Evolutionary conservation across 768 basidiomycete species (phyloP).

Genomic region (Tephrocybe sp.): DNA sequence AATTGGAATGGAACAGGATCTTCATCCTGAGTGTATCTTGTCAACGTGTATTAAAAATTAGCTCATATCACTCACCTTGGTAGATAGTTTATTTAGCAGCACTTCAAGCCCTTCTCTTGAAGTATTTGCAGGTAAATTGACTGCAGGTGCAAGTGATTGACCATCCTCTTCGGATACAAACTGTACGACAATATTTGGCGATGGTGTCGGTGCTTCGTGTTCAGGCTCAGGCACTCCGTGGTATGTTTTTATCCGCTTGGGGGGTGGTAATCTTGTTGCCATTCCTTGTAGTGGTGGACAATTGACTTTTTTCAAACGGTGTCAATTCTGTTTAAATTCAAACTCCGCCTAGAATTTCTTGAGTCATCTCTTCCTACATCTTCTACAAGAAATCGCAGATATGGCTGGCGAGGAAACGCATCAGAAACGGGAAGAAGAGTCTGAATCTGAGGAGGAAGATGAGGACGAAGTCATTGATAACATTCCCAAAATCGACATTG

Average conservation of each 20-base stretch:
- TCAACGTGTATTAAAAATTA: slow-evolving; percentile 12
- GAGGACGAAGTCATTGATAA: slow-evolving; percentile 55
- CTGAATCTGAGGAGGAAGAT: slow-evolving; percentile 69
- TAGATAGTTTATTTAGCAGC: slow-evolving; percentile 85
- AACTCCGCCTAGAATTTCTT: too few relatives aligned
- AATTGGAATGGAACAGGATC: slow-evolving; percentile 94
- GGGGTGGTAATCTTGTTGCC: slow-evolving; percentile 86
- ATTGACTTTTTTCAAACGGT: too few relatives aligned
- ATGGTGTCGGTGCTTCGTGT: slow-evolving; percentile 38
- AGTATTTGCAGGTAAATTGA: slow-evolving; percentile 88
- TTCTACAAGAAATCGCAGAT: not conserved
- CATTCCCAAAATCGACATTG: slow-evolving; percentile 72
- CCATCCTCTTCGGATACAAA: slow-evolving; percentile 92
- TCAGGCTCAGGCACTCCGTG: slow-evolving; percentile 74
- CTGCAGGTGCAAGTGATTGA: too few relatives aligned
- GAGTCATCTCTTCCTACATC: too few relatives aligned
- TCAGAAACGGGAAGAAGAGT: slow-evolving; percentile 64
- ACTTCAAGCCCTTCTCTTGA: slow-evolving; percentile 81
- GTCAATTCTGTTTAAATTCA: too few relatives aligned
- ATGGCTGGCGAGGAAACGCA: slow-evolving; percentile 75
- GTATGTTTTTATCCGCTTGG: slow-evolving; percentile 84
- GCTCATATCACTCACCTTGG: slow-evolving; percentile 51
- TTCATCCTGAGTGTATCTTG: slow-evolving; percentile 53
- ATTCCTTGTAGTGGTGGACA: too few relatives aligned
- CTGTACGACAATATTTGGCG: slow-evolving; percentile 83